Evolutionary conservation across 2,329 filamentous ascomycete species (phyloP).

Genomic region (Diaporthe citri): DNA sequence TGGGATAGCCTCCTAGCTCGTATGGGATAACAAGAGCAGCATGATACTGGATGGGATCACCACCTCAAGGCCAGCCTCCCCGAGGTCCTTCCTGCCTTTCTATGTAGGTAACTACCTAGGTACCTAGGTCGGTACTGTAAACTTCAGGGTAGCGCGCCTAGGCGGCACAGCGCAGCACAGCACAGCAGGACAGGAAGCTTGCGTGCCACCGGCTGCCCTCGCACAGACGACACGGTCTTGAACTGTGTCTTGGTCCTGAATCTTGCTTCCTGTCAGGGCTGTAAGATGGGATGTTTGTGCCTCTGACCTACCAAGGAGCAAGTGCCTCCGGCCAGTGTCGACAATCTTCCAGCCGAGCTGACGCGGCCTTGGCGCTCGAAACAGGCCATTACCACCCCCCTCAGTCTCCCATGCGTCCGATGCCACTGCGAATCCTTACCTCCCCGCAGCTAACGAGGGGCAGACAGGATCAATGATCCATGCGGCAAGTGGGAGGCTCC

Average conservation of each 20-base stretch:
- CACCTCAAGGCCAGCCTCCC: background rate
- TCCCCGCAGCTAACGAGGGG: background rate
- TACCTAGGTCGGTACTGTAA: background rate
- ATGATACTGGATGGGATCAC: background rate
- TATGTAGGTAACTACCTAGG: no score
- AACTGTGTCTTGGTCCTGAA: background rate
- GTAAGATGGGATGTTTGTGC: background rate
- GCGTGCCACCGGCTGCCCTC: background rate
- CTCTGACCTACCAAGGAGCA: background rate
- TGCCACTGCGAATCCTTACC: constrained; percentile 1
- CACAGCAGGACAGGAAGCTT: background rate
- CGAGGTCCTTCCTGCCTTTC: background rate
- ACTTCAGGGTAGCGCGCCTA: no score
- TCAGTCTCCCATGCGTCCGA: background rate
- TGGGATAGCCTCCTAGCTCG: background rate
- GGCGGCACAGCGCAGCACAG: no score
- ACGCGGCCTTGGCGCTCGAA: constrained; percentile 31
- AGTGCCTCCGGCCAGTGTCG: background rate
- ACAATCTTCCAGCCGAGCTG: constrained; percentile 17
- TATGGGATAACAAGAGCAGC: no score
- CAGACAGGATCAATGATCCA: background rate
- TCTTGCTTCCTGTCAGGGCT: background rate
- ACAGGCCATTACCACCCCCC: constrained; percentile 26
- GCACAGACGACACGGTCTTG: background rate
- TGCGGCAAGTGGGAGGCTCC: constrained; percentile 26